Base-by-base conservation (phyloP, 768 basidiomycete species). In the Porpolomopsis calyptriformis region DNA sequence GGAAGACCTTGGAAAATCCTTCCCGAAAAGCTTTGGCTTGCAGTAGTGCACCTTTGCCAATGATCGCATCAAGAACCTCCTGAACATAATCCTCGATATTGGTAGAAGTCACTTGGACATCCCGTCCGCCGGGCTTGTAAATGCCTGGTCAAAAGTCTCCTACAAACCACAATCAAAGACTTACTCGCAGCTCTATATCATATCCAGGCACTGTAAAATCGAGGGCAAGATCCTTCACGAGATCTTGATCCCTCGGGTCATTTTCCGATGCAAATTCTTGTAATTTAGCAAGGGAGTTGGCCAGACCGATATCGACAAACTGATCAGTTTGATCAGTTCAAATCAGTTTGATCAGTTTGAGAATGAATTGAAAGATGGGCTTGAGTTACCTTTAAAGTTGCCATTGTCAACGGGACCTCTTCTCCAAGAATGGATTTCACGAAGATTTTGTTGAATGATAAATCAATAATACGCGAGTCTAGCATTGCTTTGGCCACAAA, bases 171-270 rank as follows among this genome's bases (percentile, higher is more conserved):
- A 11, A 18, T 22, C 11, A 26, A 22, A 24, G 47, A 62, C 78
- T 47, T 59, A 89, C 91, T 60, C 78, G 78, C 23, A 98, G 73
- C 61, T 96, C 90, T 47, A 98, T 85, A 57, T 92, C 82, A 58
- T 94, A 92, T 11, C 96, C 96, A 7, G 96, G 96, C 14, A 98
- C 72, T 6, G 94, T 97, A 63, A 98, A 99, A 65, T 99, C 96
- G 16, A 99, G 75, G 0, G 85, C 80, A 26, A 99, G 76, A 57
- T 98, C 93, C 51, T 88, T 85, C 14, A 98, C 16, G 37, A 59
- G 12, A 54, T 80, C 80, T 70, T 82, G 82, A 50, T 82, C 78
- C 38, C 65, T 68, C 37, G 54, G 62, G 20, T 55, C 61, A 44
- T 71, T 69, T 12, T 69, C 58, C 20, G 71, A 57, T 1, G 77